Percentiles rank a stretch among this genome's conserved stretches.
phyloP scores from a whole-genome alignment of 345 rosid species.

The Acer saccharum region DNA sequence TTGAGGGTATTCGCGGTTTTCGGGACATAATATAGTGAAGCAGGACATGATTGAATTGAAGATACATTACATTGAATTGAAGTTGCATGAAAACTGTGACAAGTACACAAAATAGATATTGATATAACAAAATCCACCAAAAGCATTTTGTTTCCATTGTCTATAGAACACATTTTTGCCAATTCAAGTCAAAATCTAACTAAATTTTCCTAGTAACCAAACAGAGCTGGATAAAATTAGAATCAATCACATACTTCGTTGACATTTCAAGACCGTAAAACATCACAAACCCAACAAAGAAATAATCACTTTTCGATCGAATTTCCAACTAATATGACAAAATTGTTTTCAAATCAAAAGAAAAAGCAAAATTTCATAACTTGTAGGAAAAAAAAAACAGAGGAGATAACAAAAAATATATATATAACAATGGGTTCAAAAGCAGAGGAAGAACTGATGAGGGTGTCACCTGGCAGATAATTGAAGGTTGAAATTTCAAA shows the following conservation, averaged over 20 bases:
- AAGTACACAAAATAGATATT: neutral
- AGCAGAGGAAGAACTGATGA: neutral
- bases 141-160: constrained; percentile 6
- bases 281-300: neutral
- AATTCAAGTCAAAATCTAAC: constrained; percentile 2
- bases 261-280: neutral
- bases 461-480: neutral
- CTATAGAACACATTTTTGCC: neutral
- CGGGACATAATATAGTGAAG: constrained; percentile 30
- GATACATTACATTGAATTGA: constrained; percentile 30
- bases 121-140: constrained; percentile 7
- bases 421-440: neutral
- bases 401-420: neutral
- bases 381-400: neutral
- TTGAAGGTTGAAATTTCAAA: neutral
- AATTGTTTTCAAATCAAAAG: neutral
- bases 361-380: neutral
- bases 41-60: constrained; percentile 25
- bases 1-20: constrained; percentile 17
- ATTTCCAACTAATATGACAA: neutral
- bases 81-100: constrained; percentile 18
- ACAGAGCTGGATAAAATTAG: neutral
- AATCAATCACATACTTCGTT: neutral
- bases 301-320: too few species aligned
- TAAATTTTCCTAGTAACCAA: constrained; percentile 2